phyloP scores from a whole-genome alignment of 2,329 filamentous ascomycete genomes.

The Calycina herbarum region DNA sequence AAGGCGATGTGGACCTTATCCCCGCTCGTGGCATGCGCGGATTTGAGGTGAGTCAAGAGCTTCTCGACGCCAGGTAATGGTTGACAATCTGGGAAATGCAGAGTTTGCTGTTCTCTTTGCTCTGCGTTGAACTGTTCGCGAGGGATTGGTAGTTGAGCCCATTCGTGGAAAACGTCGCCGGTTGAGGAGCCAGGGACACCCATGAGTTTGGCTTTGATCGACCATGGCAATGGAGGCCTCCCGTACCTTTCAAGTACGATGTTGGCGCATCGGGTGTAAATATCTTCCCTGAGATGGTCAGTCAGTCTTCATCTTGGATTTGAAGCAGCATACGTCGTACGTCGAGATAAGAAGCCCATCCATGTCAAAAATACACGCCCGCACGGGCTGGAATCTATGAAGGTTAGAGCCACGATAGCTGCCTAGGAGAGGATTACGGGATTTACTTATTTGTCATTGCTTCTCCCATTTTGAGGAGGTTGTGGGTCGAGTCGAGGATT shows the following conservation, averaged over 20 bases:
- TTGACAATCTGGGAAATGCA: constrained; percentile 72
- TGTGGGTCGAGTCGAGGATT: background rate
- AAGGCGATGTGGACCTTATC: constrained; percentile 70
- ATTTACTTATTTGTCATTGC: background rate
- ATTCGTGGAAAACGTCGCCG: constrained; percentile 64
- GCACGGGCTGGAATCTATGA: constrained; percentile 70
- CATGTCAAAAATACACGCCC: constrained; percentile 98
- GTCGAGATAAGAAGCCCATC: constrained; percentile 87
- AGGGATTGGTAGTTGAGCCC: constrained; percentile 82
- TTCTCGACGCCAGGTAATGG: constrained; percentile 76
- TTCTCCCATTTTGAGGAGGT: background rate
- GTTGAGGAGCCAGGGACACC: constrained; percentile 41
- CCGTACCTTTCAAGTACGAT: constrained; percentile 74
- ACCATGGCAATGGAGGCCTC: constrained; percentile 80
- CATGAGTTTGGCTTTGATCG: constrained; percentile 80
- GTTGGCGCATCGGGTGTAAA: constrained; percentile 87
- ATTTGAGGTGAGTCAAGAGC: constrained; percentile 60
- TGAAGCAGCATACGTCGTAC: constrained; percentile 48
- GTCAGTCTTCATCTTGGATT: background rate
- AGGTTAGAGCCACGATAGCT: background rate
- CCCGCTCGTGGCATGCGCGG: constrained; percentile 22
- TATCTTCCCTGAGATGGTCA: constrained; percentile 59
- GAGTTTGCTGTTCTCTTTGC: constrained; percentile 62
- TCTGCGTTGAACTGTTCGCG: constrained; percentile 64
- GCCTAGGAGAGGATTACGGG: background rate